These are phyloP conservation scores for Nadsonia starkeyi-henricii DNA, from an alignment of 1,139 yeast genomes.

Conservation along the genomic window DNA sequence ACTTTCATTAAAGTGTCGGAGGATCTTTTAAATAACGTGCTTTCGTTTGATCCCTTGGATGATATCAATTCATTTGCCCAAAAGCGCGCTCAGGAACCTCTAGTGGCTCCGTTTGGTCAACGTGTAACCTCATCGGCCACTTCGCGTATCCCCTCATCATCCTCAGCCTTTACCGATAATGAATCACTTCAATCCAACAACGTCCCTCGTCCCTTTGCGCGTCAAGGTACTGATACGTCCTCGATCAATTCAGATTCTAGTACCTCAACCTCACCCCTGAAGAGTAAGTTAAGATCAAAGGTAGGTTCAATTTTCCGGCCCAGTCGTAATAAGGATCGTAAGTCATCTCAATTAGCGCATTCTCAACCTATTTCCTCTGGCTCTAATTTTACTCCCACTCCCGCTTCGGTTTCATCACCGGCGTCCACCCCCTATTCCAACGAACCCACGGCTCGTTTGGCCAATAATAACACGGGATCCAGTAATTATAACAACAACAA, in stretches of 20 bases:
- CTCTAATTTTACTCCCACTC: too few relatives aligned
- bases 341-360: neutral
- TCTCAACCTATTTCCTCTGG: too few relatives aligned
- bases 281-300: conserved; percentile 46
- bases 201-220: neutral
- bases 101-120: conserved; percentile 4
- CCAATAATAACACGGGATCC: too few relatives aligned
- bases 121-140: conserved; percentile 1
- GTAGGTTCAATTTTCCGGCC: conserved; percentile 78
- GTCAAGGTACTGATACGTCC: conserved; percentile 1
- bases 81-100: conserved; percentile 17
- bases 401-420: too few relatives aligned
- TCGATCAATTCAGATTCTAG: conserved; percentile 3
- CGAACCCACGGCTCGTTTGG: too few relatives aligned
- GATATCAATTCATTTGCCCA: conserved; percentile 47
- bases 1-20: conserved; percentile 34
- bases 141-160: conserved; percentile 1
- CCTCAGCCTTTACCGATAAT: neutral
- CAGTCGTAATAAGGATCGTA: conserved; percentile 29
- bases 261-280: neutral
- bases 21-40: conserved; percentile 47
- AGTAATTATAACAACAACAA: too few relatives aligned
- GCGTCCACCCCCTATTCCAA: too few relatives aligned
- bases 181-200: conserved; percentile 1
- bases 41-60: conserved; percentile 44